Percentiles rank a stretch among this genome's conserved stretches.
Conservation (phyloP, 441 rosid genomes). For the Caryocar brasiliense region DNA sequence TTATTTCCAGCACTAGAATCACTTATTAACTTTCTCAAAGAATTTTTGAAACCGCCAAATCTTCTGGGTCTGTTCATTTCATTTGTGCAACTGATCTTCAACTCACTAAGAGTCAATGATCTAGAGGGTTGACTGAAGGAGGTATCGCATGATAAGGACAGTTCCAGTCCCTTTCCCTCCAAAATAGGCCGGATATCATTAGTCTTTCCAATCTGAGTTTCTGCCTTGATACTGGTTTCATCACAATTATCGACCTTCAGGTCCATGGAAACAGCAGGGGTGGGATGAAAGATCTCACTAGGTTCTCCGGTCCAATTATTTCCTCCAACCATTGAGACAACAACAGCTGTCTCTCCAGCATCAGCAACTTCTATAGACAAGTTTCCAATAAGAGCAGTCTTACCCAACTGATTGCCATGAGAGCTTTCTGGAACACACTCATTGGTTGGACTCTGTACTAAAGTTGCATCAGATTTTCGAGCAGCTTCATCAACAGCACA, state of each 20-base stretch:
- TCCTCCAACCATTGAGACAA: constrained; percentile 68
- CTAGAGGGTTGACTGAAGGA: constrained; percentile 26
- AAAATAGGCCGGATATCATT: constrained; percentile 21
- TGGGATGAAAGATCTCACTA: constrained; percentile 27
- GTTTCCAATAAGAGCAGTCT: constrained; percentile 52
- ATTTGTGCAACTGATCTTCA: constrained; percentile 28
- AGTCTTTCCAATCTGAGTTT: constrained; percentile 20
- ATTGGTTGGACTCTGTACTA: constrained; percentile 28
- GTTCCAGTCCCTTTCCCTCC: constrained; percentile 28
- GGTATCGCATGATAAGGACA: constrained; percentile 42
- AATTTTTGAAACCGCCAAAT: constrained; percentile 20
- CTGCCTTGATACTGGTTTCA: constrained; percentile 17
- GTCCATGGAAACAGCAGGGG: constrained; percentile 27
- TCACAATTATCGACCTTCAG: constrained; percentile 24
- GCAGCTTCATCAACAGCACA: constrained; percentile 46
- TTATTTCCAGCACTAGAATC: constrained; percentile 10
- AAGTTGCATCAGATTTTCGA: constrained; percentile 31
- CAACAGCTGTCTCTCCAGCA: constrained; percentile 90
- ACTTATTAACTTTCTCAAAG: constrained; percentile 19
- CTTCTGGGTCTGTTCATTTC: constrained; percentile 21
- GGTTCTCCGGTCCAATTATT: constrained; percentile 36
- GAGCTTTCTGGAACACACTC: constrained; percentile 28
- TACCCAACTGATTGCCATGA: constrained; percentile 31
- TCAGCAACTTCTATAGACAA: constrained; percentile 80
- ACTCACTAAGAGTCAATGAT: constrained; percentile 24